Percentiles rank a stretch among this genome's conserved stretches.
phyloP scores from a whole-genome alignment of 371 early-diverging fungal genomes.

The Sanchytrium tribonematis region DNA sequence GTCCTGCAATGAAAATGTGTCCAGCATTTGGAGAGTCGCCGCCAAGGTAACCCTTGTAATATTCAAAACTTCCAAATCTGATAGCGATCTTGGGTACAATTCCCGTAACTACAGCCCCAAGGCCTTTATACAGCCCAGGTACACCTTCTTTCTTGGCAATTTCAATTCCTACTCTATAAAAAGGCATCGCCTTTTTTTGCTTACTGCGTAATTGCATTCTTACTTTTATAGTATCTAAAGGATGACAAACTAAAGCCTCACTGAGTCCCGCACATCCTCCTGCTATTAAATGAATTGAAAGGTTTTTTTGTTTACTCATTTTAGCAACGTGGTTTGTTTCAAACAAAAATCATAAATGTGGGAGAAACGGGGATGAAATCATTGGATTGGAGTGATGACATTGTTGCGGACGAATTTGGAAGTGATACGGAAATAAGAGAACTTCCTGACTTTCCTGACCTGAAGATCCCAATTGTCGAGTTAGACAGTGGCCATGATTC shows the following conservation, averaged over 20 bases:
- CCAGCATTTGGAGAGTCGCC: slow-evolving; percentile 15
- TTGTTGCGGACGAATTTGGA: not conserved
- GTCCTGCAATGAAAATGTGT: slow-evolving; percentile 33
- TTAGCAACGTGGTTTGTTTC: not conserved
- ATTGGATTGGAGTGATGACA: not conserved
- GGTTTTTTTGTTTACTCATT: not conserved
- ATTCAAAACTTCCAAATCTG: slow-evolving; percentile 79
- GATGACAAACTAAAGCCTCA: slow-evolving; percentile 78
- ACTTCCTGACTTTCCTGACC: not conserved
- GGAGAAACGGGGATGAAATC: too few species aligned
- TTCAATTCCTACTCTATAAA: slow-evolving; percentile 47
- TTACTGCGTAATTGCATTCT: slow-evolving; percentile 11
- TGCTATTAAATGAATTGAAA: slow-evolving; percentile 14
- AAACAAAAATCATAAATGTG: too few species aligned
- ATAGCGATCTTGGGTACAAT: slow-evolving; percentile 97
- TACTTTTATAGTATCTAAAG: slow-evolving; percentile 86
- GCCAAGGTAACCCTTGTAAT: slow-evolving; percentile 55
- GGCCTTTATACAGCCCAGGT: slow-evolving; percentile 77
- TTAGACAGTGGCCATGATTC: not conserved
- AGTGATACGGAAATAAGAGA: not conserved
- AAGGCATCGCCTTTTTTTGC: slow-evolving; percentile 12
- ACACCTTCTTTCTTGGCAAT: slow-evolving; percentile 67
- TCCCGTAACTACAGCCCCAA: slow-evolving; percentile 84
- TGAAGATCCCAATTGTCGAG: not conserved
- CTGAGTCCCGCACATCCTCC: slow-evolving; percentile 79